Conservation (phyloP, 805 yeast genomes). For the Wickerhamomyces chaumierensis region DNA sequence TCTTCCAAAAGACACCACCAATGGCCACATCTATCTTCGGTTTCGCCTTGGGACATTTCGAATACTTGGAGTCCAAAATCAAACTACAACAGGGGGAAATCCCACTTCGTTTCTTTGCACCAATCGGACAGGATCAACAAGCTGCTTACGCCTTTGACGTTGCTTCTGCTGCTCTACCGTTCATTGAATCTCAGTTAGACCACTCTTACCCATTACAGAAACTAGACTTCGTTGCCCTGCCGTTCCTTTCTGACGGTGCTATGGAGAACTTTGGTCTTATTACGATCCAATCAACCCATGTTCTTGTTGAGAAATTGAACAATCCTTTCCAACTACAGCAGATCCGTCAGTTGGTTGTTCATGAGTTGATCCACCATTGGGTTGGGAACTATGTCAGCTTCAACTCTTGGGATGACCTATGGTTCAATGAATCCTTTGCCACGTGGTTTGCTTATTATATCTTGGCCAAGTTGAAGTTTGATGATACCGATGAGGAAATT, state of each 20-base stretch:
- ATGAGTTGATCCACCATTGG: slow-evolving; percentile 76
- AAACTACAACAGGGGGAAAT: slow-evolving; percentile 18
- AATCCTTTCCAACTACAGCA: slow-evolving; percentile 18
- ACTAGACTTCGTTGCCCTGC: slow-evolving; percentile 57
- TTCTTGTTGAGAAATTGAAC: slow-evolving; percentile 25
- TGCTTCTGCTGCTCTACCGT: slow-evolving; percentile 35
- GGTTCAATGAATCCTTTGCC: slow-evolving; percentile 75
- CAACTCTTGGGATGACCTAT: slow-evolving; percentile 55
- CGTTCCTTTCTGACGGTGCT: slow-evolving; percentile 66
- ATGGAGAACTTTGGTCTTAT: slow-evolving; percentile 74
- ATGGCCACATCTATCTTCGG: slow-evolving; percentile 58
- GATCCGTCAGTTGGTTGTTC: slow-evolving; percentile 48
- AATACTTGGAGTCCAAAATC: slow-evolving; percentile 30
- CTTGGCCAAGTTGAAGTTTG: slow-evolving; percentile 21
- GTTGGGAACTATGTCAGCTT: slow-evolving; percentile 59
- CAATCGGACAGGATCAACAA: slow-evolving; percentile 36
- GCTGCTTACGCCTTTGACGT: slow-evolving; percentile 41
- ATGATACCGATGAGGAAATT: slow-evolving; percentile 15
- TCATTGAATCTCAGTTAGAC: slow-evolving; percentile 33
- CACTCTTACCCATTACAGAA: slow-evolving; percentile 46
- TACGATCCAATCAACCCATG: slow-evolving; percentile 43
- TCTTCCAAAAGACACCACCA: slow-evolving; percentile 42
- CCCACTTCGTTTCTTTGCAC: slow-evolving; percentile 45
- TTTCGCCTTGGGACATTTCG: slow-evolving; percentile 59
- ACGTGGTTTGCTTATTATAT: slow-evolving; percentile 54